Percentiles rank a stretch among this genome's conserved stretches.
Conservation (phyloP, 1,139 yeast genomes). For the Ogataea hybrid region DNA sequence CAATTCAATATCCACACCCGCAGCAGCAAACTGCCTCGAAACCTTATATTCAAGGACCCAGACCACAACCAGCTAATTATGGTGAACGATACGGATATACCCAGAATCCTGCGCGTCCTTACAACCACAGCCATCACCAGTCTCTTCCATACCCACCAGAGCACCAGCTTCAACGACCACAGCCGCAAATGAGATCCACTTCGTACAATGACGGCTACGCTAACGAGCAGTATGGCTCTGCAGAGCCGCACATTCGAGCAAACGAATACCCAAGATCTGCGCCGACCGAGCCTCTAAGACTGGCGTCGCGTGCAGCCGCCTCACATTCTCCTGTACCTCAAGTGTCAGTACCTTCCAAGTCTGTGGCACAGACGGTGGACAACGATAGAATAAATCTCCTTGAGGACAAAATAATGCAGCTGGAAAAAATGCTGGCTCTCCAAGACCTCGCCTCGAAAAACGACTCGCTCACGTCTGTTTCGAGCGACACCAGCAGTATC, state of each 20-base stretch:
- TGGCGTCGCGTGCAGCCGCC: not conserved
- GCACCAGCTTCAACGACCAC: not conserved
- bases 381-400: conserved; percentile 26
- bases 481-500: conserved; percentile 13
- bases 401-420: conserved; percentile 31
- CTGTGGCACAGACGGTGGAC: conserved; percentile 4
- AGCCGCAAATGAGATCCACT: conserved; percentile 1
- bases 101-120: conserved; percentile 1
- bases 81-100: not conserved
- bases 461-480: conserved; percentile 15
- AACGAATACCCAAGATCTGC: conserved; percentile 2
- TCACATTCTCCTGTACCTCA: too few species aligned
- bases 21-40: conserved; percentile 4
- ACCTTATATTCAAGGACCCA: conserved; percentile 5
- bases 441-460: conserved; percentile 20
- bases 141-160: conserved; percentile 3
- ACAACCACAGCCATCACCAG: conserved; percentile 3
- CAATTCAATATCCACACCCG: not conserved
- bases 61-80: conserved; percentile 1
- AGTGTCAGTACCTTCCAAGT: too few species aligned
- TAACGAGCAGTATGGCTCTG: not conserved
- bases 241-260: not conserved
- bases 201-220: not conserved
- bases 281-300: conserved; percentile 5
- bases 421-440: conserved; percentile 27